Conservation (phyloP, 345 rosid species). For the Microthlaspi erraticum region DNA sequence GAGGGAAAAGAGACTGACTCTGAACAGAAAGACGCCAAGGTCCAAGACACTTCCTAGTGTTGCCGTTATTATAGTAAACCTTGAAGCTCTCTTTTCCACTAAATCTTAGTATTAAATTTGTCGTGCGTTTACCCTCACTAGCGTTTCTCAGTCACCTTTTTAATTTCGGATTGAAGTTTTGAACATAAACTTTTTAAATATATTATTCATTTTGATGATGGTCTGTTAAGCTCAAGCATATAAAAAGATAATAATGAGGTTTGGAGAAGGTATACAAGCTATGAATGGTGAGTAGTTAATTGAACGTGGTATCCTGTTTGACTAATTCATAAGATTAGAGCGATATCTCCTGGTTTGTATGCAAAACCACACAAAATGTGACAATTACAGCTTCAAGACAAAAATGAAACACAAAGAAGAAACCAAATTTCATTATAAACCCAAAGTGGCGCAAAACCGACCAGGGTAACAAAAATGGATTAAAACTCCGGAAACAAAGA, state of each 20-base stretch:
- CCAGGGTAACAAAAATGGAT: slow-evolving; percentile 20
- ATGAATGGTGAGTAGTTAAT: slow-evolving; percentile 14
- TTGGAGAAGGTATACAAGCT: not conserved
- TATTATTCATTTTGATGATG: slow-evolving; percentile 28
- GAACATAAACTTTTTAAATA: slow-evolving; percentile 18
- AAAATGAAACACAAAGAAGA: not conserved
- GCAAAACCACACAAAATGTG: too few relatives aligned
- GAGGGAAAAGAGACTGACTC: slow-evolving; percentile 49
- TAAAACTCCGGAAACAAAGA: slow-evolving; percentile 6
- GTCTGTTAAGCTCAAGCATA: slow-evolving; percentile 21
- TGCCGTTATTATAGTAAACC: not conserved
- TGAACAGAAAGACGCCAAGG: slow-evolving; percentile 35
- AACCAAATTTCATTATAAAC: slow-evolving; percentile 1
- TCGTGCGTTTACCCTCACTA: slow-evolving; percentile 5
- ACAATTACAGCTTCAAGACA: not conserved
- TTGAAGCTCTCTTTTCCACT: slow-evolving; percentile 35
- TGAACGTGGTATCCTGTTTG: too few relatives aligned
- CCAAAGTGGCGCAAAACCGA: not conserved
- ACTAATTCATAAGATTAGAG: too few relatives aligned
- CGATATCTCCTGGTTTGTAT: too few relatives aligned
- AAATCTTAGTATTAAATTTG: slow-evolving; percentile 9
- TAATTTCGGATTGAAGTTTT: slow-evolving; percentile 18
- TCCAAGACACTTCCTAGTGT: slow-evolving; percentile 26
- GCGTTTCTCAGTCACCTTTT: slow-evolving; percentile 29
- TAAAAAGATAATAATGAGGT: not conserved